Base-by-base conservation (phyloP, 768 basidiomycete species). In the Termitomyces sp. region DNA sequence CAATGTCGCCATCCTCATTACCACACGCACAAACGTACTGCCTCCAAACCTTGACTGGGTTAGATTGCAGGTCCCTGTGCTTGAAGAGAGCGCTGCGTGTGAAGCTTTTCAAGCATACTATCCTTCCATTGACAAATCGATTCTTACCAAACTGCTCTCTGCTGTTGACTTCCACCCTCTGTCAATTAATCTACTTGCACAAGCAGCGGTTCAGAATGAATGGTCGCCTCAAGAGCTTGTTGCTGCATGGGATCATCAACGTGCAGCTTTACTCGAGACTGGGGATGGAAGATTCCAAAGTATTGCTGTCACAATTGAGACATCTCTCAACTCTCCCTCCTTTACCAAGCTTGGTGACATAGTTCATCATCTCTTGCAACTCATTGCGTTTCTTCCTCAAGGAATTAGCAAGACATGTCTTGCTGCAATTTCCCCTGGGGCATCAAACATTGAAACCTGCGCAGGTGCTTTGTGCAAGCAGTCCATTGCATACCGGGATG, bases 401-500 rank as follows among this genome's bases (percentile, higher is more conserved):
- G 58, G 58, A 0, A 33, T 59, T 11, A 46, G 37, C 27, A 54
- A 54, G 41, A 20, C 20, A 16, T 27, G 27, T 6, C 20, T 59
- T 13, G 33, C 12, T 34, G 45, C n/a, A 2, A 47, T 52, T 46
- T 54, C 54, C 30, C 33, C 49, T 18, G 22, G 24, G 9, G 27
- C 20, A 16, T 2, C n/a, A 12, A 27, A 48, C 7, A 52, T 59
- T 12, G 54, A 51, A 20, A 1, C 33, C 2, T 56, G 49, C 22
- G 57, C 53, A 4, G 47, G 59, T 36, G 22, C 33, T 9, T 36
- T 64, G 36, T 58, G 60, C 46, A 59, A 46, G 45, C 60, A 57
- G 16, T 64, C 63, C 1, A 34, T 64, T 6, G 53, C 53, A 15
- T 61, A 64, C 46, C 36, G 31, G 20, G 57, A 59, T 44, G 49